These are phyloP conservation scores for Fusarium buharicum DNA, from an alignment of 2,329 filamentous ascomycete genomes.

Conservation along the genomic window DNA sequence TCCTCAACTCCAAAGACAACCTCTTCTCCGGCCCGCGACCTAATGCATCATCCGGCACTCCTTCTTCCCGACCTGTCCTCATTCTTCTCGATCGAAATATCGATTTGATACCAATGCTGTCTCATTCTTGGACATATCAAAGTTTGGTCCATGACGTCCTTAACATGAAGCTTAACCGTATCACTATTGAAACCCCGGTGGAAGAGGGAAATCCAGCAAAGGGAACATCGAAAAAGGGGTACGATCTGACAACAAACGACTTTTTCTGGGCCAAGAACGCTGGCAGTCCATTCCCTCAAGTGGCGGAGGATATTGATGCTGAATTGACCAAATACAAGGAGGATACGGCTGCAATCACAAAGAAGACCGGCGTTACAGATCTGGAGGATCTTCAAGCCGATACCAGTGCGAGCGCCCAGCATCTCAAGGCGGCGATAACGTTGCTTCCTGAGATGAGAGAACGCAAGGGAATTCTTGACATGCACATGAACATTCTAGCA, in stretches of 20 bases:
- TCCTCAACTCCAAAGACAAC: conserved; percentile 97
- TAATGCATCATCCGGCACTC: conserved; percentile 64
- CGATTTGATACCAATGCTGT: conserved; percentile 97
- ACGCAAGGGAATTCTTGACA: conserved; percentile 91
- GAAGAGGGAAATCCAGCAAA: conserved; percentile 81
- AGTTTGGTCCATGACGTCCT: conserved; percentile 78
- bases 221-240: conserved; percentile 84
- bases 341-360: conserved; percentile 92
- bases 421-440: conserved; percentile 95
- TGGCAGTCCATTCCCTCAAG: conserved; percentile 89
- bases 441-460: conserved; percentile 91
- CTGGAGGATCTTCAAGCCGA: conserved; percentile 94
- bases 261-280: conserved; percentile 98
- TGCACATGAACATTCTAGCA: conserved; percentile 98
- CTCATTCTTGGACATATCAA: conserved; percentile 86
- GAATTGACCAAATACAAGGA: conserved; percentile 96
- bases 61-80: conserved; percentile 84
- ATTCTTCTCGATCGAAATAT: conserved; percentile 96
- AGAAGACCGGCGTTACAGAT: conserved; percentile 91
- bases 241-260: conserved; percentile 88
- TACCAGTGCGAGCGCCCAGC: conserved; percentile 87
- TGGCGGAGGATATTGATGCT: conserved; percentile 94
- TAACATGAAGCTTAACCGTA: conserved; percentile 79
- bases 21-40: conserved; percentile 81
- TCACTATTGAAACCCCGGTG: conserved; percentile 85